phyloP scores from a whole-genome alignment of 192 early-diverging fungal species.

The Coemansia sp. region DNA sequence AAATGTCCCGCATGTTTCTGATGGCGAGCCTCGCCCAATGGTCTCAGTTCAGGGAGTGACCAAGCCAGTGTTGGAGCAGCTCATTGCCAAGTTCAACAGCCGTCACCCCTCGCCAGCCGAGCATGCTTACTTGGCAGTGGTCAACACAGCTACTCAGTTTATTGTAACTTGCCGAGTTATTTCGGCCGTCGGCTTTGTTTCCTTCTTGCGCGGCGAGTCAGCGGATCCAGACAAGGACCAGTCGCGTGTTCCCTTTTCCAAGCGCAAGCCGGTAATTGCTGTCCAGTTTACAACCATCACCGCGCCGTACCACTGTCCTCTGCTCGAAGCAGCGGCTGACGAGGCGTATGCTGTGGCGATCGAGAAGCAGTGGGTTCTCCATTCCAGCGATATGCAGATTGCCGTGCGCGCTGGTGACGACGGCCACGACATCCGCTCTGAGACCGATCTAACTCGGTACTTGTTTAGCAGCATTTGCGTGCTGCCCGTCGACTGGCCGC shows the following conservation, averaged over 20 bases:
- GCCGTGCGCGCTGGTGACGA: conserved; percentile 81
- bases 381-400: conserved; percentile 20
- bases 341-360: conserved; percentile 1
- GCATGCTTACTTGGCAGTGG: conserved; percentile 26
- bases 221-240: conserved; percentile 52
- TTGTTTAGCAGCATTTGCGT: conserved; percentile 72
- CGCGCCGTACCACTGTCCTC: conserved; percentile 73
- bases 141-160: conserved; percentile 22
- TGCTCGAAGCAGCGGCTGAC: conserved; percentile 4
- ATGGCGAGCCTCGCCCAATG: conserved; percentile 9
- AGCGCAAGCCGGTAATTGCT: conserved; percentile 80
- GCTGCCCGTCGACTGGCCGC: conserved; percentile 67
- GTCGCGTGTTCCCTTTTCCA: conserved; percentile 73
- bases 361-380: conserved; percentile 40
- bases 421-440: conserved; percentile 77
- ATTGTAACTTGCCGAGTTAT: conserved; percentile 23
- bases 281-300: conserved; percentile 85
- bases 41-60: conserved; percentile 18
- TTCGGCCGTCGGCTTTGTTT: conserved; percentile 5
- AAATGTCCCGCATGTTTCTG: no score
- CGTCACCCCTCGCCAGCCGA: background rate
- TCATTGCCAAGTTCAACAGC: conserved; percentile 22
- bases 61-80: background rate
- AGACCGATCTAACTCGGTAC: conserved; percentile 62
- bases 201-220: conserved; percentile 9